phyloP scores from a whole-genome alignment of 805 yeast genomes.

The Saturnispora dispora region DNA sequence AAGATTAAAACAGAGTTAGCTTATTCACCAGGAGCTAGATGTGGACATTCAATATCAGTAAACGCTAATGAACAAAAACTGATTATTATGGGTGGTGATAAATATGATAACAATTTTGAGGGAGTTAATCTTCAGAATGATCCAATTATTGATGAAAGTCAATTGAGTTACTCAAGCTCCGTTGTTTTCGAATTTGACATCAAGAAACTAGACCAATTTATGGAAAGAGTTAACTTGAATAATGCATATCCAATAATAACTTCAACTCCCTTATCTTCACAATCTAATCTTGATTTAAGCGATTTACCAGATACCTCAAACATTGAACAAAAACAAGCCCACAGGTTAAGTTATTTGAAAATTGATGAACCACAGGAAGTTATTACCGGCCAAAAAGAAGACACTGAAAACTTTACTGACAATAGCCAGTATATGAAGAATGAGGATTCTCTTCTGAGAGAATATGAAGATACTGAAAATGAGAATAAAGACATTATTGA shows the following conservation, averaged over 20 bases:
- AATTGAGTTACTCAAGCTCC: constrained; percentile 25
- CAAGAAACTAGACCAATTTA: constrained; percentile 17
- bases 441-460: constrained; percentile 4
- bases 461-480: constrained; percentile 2
- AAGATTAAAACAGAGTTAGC: constrained; percentile 34
- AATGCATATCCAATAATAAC: background rate
- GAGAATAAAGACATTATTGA: background rate
- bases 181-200: constrained; percentile 31
- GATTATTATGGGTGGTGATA: constrained; percentile 88
- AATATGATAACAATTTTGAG: constrained; percentile 46
- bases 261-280: constrained; percentile 4
- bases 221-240: constrained; percentile 16
- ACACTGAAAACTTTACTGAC: background rate
- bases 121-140: constrained; percentile 17
- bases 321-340: constrained; percentile 8
- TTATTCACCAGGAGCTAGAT: constrained; percentile 67
- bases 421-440: constrained; percentile 4
- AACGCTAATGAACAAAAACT: constrained; percentile 57
- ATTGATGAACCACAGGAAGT: constrained; percentile 8
- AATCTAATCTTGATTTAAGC: constrained; percentile 11
- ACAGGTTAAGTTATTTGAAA: constrained; percentile 14
- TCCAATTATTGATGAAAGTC: constrained; percentile 22
- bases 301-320: constrained; percentile 8
- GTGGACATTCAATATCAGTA: constrained; percentile 84
- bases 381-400: background rate